Evolutionary conservation across 2,329 filamentous ascomycete genomes (phyloP), one percentile per base, ranked within the genome.

Genomic region (Onygena corvina): DNA sequence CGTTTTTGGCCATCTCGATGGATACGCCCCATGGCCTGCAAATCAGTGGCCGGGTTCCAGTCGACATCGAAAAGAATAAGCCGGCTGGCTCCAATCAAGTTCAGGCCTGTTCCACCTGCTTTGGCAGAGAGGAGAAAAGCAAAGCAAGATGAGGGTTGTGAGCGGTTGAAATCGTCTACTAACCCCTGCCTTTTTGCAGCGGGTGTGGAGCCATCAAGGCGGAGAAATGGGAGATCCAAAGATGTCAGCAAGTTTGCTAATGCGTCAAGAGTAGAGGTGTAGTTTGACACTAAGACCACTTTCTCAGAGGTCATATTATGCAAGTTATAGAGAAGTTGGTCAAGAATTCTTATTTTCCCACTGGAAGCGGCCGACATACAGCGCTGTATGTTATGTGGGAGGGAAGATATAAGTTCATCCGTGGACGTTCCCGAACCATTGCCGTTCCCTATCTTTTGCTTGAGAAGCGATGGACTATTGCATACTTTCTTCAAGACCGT

Each of bases 251-350:
- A 72, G 2, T 71, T 74, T 36, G 75, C 76, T 3, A 86, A 74
- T 53, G 86, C 71, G 56, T 83, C 79, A 7, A 86, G 72, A 0
- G 83, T 86, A 7, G 79, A 78, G 0, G 83, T 86, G 60, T 84
- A 86, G 59, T 86, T 85, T 16, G 81, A 85, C n/a, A 86, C 81
- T 6, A 86, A 71, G 7, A 86, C 80, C 20, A 86, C 76, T 58
- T 86, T 86, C 58, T 86, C 83, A 1, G 73, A 67, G 0, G 81
- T 84, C 0, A 71, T 76, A 1, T 69, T 74, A 45, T 73, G 74
- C 20, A 86, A 72, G 8, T 71, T 72, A 55, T 81, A 74, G 1
- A 86, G 66, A 6, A 86, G 68, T 47, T 76, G 73, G 59, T 86
- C 81, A 2, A 86, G 69, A 1, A 84, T 76, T 36, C 80, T 75